A percentile compares a stretch with the other conserved stretches of the same genome.
Conservation (phyloP, 2,329 filamentous ascomycete genomes). For the Fusarium guadeloupense region DNA sequence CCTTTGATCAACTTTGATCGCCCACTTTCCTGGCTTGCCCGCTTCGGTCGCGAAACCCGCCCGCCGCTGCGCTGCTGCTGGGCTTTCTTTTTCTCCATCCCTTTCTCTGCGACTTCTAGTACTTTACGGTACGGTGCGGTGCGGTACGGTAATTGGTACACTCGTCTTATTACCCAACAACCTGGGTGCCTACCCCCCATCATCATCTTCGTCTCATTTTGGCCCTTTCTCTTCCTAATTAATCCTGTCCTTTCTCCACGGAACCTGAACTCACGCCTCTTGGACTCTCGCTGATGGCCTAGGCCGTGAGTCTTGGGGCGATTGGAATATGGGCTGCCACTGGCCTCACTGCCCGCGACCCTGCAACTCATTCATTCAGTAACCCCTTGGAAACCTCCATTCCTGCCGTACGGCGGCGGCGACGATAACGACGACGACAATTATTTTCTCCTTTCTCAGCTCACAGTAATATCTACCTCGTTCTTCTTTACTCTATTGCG, state of each 20-base stretch:
- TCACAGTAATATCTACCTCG: conserved; percentile 12
- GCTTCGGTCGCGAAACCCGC: conserved; percentile 38
- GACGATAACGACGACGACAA: conserved; percentile 7
- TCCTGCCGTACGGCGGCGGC: conserved; percentile 32
- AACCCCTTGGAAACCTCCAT: conserved; percentile 32
- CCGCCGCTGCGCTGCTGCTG: no score
- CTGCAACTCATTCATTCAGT: conserved; percentile 41
- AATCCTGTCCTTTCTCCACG: conserved; percentile 12
- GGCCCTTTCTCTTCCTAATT: conserved; percentile 20
- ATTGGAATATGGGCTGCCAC: conserved; percentile 52
- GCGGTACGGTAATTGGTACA: conserved; percentile 6
- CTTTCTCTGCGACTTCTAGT: conserved; percentile 29
- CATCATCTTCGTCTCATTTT: conserved; percentile 35
- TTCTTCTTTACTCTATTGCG: conserved; percentile 14
- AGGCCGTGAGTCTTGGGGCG: conserved; percentile 48
- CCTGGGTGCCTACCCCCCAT: conserved; percentile 19
- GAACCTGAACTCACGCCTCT: conserved; percentile 14
- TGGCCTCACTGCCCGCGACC: conserved; percentile 47
- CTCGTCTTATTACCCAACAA: conserved; percentile 2
- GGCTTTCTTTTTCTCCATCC: conserved; percentile 20
- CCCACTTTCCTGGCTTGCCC: conserved; percentile 17
- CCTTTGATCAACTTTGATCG: conserved; percentile 16
- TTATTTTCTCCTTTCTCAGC: background rate
- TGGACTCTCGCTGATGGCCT: conserved; percentile 49
- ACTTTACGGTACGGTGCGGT: conserved; percentile 1